These are phyloP conservation scores for Saturnispora bothae DNA, from an alignment of 805 yeast species.

Conservation along the genomic window DNA sequence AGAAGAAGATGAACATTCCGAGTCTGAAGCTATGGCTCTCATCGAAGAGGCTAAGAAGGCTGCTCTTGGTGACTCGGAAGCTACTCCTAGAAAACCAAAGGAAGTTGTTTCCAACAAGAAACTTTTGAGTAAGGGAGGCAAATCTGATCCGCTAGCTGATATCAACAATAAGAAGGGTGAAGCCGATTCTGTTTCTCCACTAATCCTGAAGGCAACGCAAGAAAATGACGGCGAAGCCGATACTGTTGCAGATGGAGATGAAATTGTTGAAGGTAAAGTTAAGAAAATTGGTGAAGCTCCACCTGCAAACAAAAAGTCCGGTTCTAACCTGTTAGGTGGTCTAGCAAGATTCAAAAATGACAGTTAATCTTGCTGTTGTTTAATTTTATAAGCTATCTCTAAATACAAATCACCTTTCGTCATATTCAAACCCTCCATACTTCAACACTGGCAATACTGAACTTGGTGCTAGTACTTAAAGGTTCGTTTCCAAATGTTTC, in stretches of 20 bases:
- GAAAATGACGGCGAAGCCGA: neutral
- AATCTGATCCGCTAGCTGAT: neutral
- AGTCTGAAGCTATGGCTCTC: conserved; percentile 4
- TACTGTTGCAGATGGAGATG: neutral
- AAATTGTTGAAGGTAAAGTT: neutral
- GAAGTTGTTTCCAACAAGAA: conserved; percentile 16
- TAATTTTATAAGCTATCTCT: no score
- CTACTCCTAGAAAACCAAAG: conserved; percentile 9
- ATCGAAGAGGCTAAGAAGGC: conserved; percentile 13
- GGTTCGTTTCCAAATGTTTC: conserved; percentile 87
- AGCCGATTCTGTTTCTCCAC: neutral
- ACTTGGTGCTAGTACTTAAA: conserved; percentile 42
- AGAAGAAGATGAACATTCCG: conserved; percentile 8
- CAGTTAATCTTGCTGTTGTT: no score
- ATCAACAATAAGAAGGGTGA: conserved; percentile 3
- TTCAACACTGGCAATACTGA: conserved; percentile 68
- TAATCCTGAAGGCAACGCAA: neutral
- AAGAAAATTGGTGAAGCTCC: conserved; percentile 1
- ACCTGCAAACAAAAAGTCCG: conserved; percentile 6
- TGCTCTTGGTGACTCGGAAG: conserved; percentile 15
- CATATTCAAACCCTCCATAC: conserved; percentile 58
- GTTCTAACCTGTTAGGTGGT: conserved; percentile 2
- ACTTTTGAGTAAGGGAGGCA: conserved; percentile 1
- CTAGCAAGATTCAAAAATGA: conserved; percentile 5
- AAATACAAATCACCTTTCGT: no score